These are phyloP conservation scores for Penicillium sp. DNA, from an alignment of 2,329 filamentous ascomycete genomes.

Conservation along the genomic window DNA sequence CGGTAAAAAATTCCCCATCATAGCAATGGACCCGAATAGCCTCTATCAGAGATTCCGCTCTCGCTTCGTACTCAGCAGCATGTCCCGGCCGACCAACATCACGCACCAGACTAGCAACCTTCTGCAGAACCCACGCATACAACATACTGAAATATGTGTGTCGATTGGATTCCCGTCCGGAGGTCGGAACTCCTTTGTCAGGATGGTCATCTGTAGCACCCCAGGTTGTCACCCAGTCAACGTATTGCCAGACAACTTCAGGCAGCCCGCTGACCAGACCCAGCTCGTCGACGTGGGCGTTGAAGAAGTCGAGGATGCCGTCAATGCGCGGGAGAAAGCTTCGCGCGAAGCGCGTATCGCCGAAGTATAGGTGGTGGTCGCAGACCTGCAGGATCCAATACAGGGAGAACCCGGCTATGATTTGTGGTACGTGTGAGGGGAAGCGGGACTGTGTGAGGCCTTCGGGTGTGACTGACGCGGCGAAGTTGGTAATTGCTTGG, in stretches of 20 bases:
- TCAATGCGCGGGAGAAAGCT: conserved; percentile 27
- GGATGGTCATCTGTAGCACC: conserved; percentile 30
- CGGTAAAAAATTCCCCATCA: conserved; percentile 33
- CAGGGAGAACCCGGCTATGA: conserved; percentile 33
- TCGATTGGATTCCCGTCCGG: conserved; percentile 37
- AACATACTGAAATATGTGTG: conserved; percentile 46
- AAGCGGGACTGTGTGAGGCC: conserved; percentile 35
- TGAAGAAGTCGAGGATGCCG: conserved; percentile 28
- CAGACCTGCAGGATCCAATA: conserved; percentile 36
- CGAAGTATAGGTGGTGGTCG: conserved; percentile 35
- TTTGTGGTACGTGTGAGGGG: conserved; percentile 33
- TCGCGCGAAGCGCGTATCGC: conserved; percentile 26
- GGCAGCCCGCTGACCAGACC: conserved; percentile 28
- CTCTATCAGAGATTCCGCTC: conserved; percentile 18
- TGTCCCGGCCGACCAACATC: conserved; percentile 37
- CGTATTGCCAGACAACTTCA: conserved; percentile 34
- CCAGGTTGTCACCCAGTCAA: conserved; percentile 39
- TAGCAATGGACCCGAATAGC: conserved; percentile 32
- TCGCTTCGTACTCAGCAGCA: conserved; percentile 28
- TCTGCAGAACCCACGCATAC: conserved; percentile 40
- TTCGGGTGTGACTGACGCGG: conserved; percentile 27
- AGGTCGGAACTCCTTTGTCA: conserved; percentile 44
- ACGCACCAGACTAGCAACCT: conserved; percentile 34
- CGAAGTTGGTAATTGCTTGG: conserved; percentile 36
- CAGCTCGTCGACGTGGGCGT: conserved; percentile 17